Evolutionary conservation across 2,329 filamentous ascomycete genomes (phyloP), one percentile per base, ranked within the genome.

Genomic region (Cryphonectria radicalis): DNA sequence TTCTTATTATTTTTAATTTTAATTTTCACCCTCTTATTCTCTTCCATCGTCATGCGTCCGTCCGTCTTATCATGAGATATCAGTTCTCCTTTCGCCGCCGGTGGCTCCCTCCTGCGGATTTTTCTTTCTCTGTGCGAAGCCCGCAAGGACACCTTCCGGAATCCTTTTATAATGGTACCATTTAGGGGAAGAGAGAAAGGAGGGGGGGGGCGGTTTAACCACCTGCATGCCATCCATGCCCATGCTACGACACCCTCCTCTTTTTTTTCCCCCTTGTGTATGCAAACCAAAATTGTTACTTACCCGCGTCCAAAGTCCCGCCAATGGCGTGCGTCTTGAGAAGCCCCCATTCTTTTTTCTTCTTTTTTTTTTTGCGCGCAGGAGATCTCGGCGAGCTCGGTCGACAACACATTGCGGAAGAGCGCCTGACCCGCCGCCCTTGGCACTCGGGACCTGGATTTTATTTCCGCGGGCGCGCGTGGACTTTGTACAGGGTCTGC

Each of bases 81-180:
- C 59, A 62, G 32, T 37, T 62, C 35, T 32, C 35, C 19, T 40
- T 2, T 14, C 22, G 35, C 35, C 32, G n/a, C 22, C 5, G 4
- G 32, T 62, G 59, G 17, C 6, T 14, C 59, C 28, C 59, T 35
- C 59, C 7, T 19, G 11, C 59, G 59, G 59, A 50, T 40, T 7
- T 50, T n/a, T n/a, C 46, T n/a, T 59, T 35, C 17, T 59, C 25
- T 32, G 55, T 59, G 25, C 17, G 32, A 35, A 62, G 14, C 55
- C 55, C 59, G 59, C 59, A 62, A 62, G 59, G 28, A 59, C 55
- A 62, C 59, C 59, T 62, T 62, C 59, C 59, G 59, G 35, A 62
- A 62, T 4, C 35, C 14, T 62, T 60, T 22, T 40, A 59, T 7
- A 35, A 62, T 40, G 6, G 46, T n/a, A 50, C 46, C 46, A 50